Conservation (phyloP, 2,329 filamentous ascomycete genomes). For the Aspergillus ochraceoroseus region DNA sequence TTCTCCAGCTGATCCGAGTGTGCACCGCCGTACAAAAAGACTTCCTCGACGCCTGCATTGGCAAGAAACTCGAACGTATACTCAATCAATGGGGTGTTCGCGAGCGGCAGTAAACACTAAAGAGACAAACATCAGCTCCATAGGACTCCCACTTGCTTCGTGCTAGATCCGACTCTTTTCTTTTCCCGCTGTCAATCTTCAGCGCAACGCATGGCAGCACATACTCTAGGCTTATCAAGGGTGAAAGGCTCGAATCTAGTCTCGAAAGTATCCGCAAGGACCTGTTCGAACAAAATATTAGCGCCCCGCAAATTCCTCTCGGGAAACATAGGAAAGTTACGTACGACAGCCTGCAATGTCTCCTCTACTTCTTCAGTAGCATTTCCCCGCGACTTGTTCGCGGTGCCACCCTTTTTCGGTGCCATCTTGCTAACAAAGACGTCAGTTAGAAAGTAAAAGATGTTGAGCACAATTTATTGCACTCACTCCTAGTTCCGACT, state of each 20-base stretch:
- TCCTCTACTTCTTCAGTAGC: conserved; percentile 58
- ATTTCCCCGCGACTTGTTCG: conserved; percentile 32
- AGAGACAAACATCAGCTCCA: neutral
- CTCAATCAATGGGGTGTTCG: conserved; percentile 91
- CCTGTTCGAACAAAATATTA: conserved; percentile 45
- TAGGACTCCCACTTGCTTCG: neutral
- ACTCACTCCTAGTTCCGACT: conserved; percentile 15
- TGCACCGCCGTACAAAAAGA: conserved; percentile 85
- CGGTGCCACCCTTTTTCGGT: conserved; percentile 33
- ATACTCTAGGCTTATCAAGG: conserved; percentile 77
- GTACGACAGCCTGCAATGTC: conserved; percentile 58
- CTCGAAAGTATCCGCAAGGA: conserved; percentile 93
- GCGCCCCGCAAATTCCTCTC: conserved; percentile 2
- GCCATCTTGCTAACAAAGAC: conserved; percentile 28
- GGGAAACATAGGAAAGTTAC: conserved; percentile 25
- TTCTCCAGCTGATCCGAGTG: conserved; percentile 82
- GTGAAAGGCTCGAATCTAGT: conserved; percentile 87
- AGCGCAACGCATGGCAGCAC: conserved; percentile 25
- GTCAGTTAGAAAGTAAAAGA: conserved; percentile 4
- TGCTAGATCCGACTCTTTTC: neutral
- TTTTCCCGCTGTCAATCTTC: conserved; percentile 5
- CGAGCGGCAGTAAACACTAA: conserved; percentile 86
- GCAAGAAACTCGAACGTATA: conserved; percentile 96
- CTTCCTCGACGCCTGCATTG: conserved; percentile 89
- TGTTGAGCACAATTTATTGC: neutral